Evolutionary conservation across 805 yeast genomes (phyloP).

Genomic region (Metschnikowia cubensis): DNA sequence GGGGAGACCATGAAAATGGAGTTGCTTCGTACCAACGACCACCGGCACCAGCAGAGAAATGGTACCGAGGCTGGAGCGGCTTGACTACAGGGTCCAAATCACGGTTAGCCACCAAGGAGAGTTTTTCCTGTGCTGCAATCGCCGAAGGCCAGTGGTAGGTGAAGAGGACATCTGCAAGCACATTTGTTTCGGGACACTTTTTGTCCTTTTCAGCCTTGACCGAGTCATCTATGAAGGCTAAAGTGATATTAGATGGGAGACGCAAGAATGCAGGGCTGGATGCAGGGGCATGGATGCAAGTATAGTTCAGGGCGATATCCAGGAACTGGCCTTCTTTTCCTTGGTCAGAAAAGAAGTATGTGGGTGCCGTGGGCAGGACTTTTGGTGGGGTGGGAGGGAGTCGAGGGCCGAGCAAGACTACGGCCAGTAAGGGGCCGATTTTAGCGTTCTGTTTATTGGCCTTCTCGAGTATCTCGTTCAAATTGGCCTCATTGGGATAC

Average conservation of each 20-base stretch:
- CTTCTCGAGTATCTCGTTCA: conserved; percentile 43
- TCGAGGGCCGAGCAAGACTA: conserved; percentile 45
- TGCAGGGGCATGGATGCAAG: conserved; percentile 19
- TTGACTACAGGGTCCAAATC: conserved; percentile 45
- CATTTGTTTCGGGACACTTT: background rate
- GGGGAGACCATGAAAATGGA: conserved; percentile 55
- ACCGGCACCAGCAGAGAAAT: conserved; percentile 53
- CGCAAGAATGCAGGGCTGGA: conserved; percentile 33
- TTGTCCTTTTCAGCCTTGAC: conserved; percentile 6
- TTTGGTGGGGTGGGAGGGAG: conserved; percentile 17
- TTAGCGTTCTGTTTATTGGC: conserved; percentile 49
- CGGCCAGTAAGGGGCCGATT: conserved; percentile 64
- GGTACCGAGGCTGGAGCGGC: conserved; percentile 56
- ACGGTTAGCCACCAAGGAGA: conserved; percentile 42
- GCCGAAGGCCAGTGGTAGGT: conserved; percentile 58
- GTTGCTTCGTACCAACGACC: conserved; percentile 51
- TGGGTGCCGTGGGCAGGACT: conserved; percentile 19
- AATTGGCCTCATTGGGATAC: conserved; percentile 39
- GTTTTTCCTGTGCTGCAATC: conserved; percentile 43
- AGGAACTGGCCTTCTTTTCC: conserved; percentile 19
- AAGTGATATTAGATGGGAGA: conserved; percentile 41
- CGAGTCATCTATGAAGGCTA: conserved; percentile 43
- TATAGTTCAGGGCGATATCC: conserved; percentile 26
- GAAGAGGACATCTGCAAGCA: conserved; percentile 48
- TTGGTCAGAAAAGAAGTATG: conserved; percentile 22